Evolutionary conservation across 176 grass and related monocot species (phyloP).

Genomic region (Phragmites australis): DNA sequence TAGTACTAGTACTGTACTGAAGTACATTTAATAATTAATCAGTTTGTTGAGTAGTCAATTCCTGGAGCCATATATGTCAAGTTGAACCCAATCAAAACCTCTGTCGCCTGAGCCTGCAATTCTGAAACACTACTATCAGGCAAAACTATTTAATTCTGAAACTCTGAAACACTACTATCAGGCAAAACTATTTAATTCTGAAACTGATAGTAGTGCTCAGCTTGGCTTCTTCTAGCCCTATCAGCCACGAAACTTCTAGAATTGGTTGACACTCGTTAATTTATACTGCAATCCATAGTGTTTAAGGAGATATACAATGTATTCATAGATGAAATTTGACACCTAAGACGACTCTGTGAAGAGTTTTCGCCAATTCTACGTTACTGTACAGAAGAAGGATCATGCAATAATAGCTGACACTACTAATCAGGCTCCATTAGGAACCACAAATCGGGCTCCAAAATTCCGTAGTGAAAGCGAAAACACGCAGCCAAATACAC

Average conservation of each 20-base stretch:
- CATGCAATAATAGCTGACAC: background rate
- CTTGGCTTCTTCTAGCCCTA: background rate
- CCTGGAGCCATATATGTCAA: background rate
- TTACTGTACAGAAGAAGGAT: background rate
- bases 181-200: too few relatives aligned
- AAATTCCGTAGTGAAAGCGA: background rate
- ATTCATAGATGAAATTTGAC: slow-evolving; percentile 32
- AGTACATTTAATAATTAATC: background rate
- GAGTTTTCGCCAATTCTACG: background rate
- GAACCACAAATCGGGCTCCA: too few relatives aligned
- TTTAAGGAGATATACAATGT: background rate
- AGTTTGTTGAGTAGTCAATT: background rate
- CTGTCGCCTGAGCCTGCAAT: background rate
- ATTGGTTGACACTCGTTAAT: background rate
- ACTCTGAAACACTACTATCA: background rate
- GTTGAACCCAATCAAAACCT: slow-evolving; percentile 1
- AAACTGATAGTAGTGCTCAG: background rate
- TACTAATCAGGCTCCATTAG: too few relatives aligned
- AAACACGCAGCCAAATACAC: background rate
- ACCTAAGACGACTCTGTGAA: background rate
- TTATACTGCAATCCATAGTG: background rate
- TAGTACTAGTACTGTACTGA: background rate
- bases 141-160: too few relatives aligned
- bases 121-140: background rate
- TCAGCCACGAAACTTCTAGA: slow-evolving; percentile 11